Base-by-base conservation (phyloP, 2,329 filamentous ascomycete species). In the Fusarium heterosporum region DNA sequence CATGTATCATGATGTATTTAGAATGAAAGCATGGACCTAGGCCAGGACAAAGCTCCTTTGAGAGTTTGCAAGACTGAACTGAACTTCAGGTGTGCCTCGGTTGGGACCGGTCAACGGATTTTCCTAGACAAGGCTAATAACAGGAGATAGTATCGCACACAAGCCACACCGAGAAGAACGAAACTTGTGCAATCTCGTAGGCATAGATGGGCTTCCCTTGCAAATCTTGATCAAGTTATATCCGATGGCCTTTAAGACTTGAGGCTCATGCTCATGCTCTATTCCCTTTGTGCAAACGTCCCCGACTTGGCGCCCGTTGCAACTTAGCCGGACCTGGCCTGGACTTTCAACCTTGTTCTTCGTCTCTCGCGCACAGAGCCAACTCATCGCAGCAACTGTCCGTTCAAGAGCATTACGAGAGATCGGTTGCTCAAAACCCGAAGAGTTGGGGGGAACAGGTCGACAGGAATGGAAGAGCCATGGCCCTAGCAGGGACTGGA, bases 221-320 rank as follows among this genome's bases (percentile, higher is more conserved):
- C 25, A 56, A 43, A 53, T 55, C 55, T 46, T 61, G 58, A n/a
- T 55, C 32, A 45, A 39, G 36, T 63, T 63, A 63, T 63, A 63
- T 30, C 60, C 58, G 58, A 51, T 51, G 51, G 60, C 26, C 46
- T 56, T 39, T 63, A 56, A 38, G 32, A 43, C 39, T 51, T 64
- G 49, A 68, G 59, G 64, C 64, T 36, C 34, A 36, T 36, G 64
- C 64, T 36, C 34, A 36, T 36, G 34, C 16, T 68, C 64, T 64
- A 61, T 68, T 68, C 65, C 65, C 52, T 68, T 68, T 68, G 43
- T 42, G 65, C 52, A 65, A 61, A 64, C 50, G 52, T 60, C 64
- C 61, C 65, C 59, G 64, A 72, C 64, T 66, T 69, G 64, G 69
- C 64, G 45, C 54, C 61, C 47, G 46, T 60, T 69, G 52, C 51